phyloP scores from a whole-genome alignment of 352 stramenopile species.

The Globisporangium nodosum region DNA sequence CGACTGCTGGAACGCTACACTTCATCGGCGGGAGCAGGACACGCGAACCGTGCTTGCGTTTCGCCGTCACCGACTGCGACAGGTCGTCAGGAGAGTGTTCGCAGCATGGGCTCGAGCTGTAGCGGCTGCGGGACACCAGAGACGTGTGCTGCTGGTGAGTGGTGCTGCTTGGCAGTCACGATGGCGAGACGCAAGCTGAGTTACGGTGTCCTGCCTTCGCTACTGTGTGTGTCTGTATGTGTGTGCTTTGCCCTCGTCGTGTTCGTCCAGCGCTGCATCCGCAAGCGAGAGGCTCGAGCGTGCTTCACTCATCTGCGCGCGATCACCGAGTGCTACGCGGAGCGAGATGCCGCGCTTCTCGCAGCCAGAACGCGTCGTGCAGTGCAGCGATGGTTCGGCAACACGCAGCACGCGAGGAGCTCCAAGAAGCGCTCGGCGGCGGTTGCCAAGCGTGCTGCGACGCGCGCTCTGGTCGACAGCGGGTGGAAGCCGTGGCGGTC shows the following conservation, averaged over 20 bases:
- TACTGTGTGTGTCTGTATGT: neutral
- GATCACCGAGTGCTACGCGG: neutral
- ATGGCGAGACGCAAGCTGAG: too few species aligned
- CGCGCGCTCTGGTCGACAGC: neutral
- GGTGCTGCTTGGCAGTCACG: too few species aligned
- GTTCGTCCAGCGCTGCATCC: conserved; percentile 1
- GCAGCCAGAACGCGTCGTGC: neutral
- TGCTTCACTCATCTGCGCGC: neutral
- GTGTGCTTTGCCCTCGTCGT: neutral
- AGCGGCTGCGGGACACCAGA: neutral
- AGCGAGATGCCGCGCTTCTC: neutral
- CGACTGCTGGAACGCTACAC: conserved; percentile 2
- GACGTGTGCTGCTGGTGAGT: neutral
- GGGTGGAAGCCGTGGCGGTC: conserved; percentile 6
- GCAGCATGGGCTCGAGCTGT: neutral
- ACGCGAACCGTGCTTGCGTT: neutral
- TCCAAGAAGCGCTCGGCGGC: neutral
- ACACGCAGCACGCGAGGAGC: neutral
- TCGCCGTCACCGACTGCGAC: neutral
- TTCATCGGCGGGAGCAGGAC: neutral
- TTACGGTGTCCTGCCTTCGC: neutral
- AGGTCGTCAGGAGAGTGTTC: neutral
- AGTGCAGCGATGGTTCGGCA: conserved; percentile 4
- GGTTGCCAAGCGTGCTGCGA: conserved; percentile 1
- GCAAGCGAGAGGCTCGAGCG: neutral